Conservation (phyloP, 176 grass and related monocot genomes). For the Zoysia japonica region DNA sequence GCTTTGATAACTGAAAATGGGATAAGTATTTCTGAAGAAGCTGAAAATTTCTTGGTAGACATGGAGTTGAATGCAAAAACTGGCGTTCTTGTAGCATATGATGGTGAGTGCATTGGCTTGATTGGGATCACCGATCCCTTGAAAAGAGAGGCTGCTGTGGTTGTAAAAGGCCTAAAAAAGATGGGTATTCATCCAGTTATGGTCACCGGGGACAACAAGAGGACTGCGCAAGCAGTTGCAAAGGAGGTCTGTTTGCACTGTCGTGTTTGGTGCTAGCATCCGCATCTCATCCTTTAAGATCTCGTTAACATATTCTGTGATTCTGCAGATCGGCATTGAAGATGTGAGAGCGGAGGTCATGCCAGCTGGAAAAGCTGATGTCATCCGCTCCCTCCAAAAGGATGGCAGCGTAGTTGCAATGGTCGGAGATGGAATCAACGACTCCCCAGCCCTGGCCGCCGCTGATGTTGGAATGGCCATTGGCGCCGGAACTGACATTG, state of each 20-base stretch:
- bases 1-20: constrained; percentile 79
- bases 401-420: constrained; percentile 67
- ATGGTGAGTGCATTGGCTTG: constrained; percentile 65
- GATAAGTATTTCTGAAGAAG: constrained; percentile 64
- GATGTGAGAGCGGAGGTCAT: constrained; percentile 76
- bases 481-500: constrained; percentile 71
- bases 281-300: not conserved
- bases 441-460: constrained; percentile 76
- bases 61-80: constrained; percentile 84
- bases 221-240: constrained; percentile 85
- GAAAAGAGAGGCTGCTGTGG: constrained; percentile 91
- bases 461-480: constrained; percentile 94
- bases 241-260: constrained; percentile 64
- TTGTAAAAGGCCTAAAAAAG: constrained; percentile 81
- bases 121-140: constrained; percentile 87
- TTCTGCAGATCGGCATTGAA: constrained; percentile 71
- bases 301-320: not conserved
- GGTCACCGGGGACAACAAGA: constrained; percentile 91
- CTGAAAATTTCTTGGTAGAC: constrained; percentile 75
- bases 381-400: constrained; percentile 59
- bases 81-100: constrained; percentile 78
- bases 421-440: constrained; percentile 86
- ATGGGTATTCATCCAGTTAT: constrained; percentile 88
- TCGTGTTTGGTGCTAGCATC: constrained; percentile 23
- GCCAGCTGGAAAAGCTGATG: constrained; percentile 64